Evolutionary conservation across 202 grass and related monocot genomes (phyloP).

Genomic region (Schoenoplectus tabernaemontani): DNA sequence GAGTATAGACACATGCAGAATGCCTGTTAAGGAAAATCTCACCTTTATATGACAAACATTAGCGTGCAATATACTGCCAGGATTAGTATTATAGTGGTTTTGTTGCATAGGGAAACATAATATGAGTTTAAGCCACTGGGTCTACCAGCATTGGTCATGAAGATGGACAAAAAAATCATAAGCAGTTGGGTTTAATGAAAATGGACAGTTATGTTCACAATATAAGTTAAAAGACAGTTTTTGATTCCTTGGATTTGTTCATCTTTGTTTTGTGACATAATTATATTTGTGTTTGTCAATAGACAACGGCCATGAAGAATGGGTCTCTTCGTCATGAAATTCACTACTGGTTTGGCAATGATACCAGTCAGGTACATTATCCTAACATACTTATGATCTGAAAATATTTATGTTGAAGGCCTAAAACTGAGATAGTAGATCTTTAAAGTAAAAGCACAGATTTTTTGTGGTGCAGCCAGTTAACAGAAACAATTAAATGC

Average conservation of each 20-base stretch:
- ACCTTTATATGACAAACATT: not conserved
- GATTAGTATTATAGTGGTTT: not conserved
- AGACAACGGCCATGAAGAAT: slow-evolving; percentile 78
- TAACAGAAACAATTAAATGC: not conserved
- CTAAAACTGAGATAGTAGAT: not conserved
- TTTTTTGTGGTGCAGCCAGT: not conserved
- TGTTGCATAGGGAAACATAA: not conserved
- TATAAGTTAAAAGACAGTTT: not conserved
- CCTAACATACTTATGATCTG: slow-evolving; percentile 21
- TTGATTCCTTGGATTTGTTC: not conserved
- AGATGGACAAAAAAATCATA: not conserved
- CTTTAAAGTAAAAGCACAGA: slow-evolving; percentile 23
- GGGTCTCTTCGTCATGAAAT: slow-evolving; percentile 88
- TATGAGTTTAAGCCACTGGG: not conserved
- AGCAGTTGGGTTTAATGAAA: not conserved
- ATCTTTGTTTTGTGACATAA: not conserved
- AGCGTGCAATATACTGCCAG: not conserved
- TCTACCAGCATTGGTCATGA: not conserved
- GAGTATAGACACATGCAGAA: not conserved
- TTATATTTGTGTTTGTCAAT: slow-evolving; percentile 25
- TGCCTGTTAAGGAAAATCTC: not conserved
- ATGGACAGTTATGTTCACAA: not conserved
- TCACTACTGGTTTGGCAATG: slow-evolving; percentile 99
- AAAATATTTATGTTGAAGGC: not conserved
- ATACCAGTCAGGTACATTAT: slow-evolving; percentile 81